These are phyloP conservation scores for Backusella circina DNA, from an alignment of 192 early-diverging fungal species.

Conservation along the genomic window DNA sequence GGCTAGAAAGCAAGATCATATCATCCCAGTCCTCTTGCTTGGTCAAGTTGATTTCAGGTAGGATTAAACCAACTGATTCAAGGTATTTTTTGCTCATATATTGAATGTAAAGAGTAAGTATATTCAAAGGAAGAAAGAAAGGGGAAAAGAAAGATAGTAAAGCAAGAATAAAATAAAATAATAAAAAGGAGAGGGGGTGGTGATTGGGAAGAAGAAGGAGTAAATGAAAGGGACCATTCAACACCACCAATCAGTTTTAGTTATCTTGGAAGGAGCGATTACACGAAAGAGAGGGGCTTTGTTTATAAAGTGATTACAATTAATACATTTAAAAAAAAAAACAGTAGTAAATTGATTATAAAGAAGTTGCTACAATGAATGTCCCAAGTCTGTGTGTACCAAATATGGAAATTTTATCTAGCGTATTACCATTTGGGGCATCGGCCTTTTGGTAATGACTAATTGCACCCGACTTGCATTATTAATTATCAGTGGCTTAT, in stretches of 20 bases:
- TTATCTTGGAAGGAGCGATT: not conserved
- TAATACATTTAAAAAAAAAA: no score
- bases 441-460: not conserved
- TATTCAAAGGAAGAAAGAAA: not conserved
- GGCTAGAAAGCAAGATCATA: not conserved
- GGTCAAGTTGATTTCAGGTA: constrained; percentile 7
- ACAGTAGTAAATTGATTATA: no score
- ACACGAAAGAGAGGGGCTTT: not conserved
- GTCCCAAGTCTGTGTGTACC: no score
- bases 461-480: not conserved
- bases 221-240: not conserved
- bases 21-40: not conserved
- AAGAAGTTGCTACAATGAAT: no score
- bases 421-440: not conserved
- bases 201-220: not conserved
- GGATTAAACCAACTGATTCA: not conserved
- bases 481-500: not conserved
- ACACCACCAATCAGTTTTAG: not conserved
- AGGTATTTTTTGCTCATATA: not conserved
- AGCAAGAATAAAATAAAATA: not conserved
- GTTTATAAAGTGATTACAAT: not conserved
- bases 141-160: not conserved
- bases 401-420: not conserved
- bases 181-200: not conserved
- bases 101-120: not conserved